Base-by-base conservation (phyloP, 257 asterid species). In the Cynanchum wilfordii region DNA sequence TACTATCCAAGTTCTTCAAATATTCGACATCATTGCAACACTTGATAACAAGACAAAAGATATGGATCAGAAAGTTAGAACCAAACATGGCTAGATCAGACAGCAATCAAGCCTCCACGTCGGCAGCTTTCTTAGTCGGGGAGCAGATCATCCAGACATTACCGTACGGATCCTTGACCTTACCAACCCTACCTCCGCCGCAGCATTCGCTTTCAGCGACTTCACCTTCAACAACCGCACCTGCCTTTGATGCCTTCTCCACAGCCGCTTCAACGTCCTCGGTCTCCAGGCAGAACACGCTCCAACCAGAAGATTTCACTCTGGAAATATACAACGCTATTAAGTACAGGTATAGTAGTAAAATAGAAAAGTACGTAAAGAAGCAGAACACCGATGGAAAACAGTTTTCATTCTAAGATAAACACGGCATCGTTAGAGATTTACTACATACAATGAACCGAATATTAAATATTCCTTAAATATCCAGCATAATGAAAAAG, bases 121-220 rank as follows among this genome's bases (percentile, higher is more conserved):
- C 89, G 9, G 17, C 78, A 22, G 68, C 19, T 71, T 78, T 80
- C 84, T 81, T 77, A 0, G 80, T 24, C 1, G 89, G 82, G 0
- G 88, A 1, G 84, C 87, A 80, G 72, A 92, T 82, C 4, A 87
- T 72, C 98, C 98, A 92, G 15, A 87, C 27, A 47, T 82, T 80
- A 74, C 96, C 98, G 79, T 75, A 92, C 0, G 98, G 98, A 72
- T 92, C 98, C 80, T 74, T 85, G 30, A 90, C 80, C 80, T 81
- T 81, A 1, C 86, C 96, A 76, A 82, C 88, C 81, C 92, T 86
- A 56, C 87, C 88, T 7, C 91, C 89, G 71, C 91, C 89, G 71
- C 86, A 77, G 79, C 85, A 84, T 56, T 69, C 89, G 54, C 81
- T 87, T 52, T 85, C 91, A 0, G 66, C 13, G 49, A 73, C 45